A percentile compares a stretch with the other conserved stretches of the same genome.
Evolutionary conservation across 352 stramenopile species (phyloP).

Genomic region (Sclerospora graminicola): DNA sequence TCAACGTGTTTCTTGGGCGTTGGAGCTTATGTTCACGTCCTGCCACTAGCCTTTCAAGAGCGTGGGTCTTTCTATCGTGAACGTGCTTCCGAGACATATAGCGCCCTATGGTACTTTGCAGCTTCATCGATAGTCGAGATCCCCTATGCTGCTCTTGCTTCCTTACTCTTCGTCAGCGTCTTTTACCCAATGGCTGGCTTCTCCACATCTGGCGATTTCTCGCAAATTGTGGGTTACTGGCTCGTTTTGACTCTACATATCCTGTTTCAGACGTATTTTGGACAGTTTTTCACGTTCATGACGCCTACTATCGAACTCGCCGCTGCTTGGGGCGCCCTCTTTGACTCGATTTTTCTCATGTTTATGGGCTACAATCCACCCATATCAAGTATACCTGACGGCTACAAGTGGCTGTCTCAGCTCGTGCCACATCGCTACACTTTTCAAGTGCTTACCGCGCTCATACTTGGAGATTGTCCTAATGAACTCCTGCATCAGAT

Average conservation of each 20-base stretch:
- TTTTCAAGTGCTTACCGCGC: constrained; percentile 25
- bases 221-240: constrained; percentile 32
- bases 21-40: constrained; percentile 45
- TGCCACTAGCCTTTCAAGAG: constrained; percentile 73
- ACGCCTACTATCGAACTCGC: constrained; percentile 39
- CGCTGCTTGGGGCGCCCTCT: constrained; percentile 26
- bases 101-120: constrained; percentile 66
- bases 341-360: constrained; percentile 46
- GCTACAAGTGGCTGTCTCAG: constrained; percentile 39
- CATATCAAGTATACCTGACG: constrained; percentile 24
- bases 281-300: constrained; percentile 56
- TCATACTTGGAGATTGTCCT: constrained; percentile 35
- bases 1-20: constrained; percentile 68
- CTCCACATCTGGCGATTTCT: constrained; percentile 16
- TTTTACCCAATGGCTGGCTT: constrained; percentile 85
- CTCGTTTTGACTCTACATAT: constrained; percentile 26
- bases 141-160: constrained; percentile 58
- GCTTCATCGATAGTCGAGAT: constrained; percentile 73
- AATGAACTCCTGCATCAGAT: constrained; percentile 26
- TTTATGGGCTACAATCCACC: constrained; percentile 44
- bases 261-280: constrained; percentile 35
- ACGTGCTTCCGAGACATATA: constrained; percentile 85
- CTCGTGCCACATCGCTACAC: constrained; percentile 32
- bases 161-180: constrained; percentile 28
- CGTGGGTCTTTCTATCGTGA: constrained; percentile 89